Base-by-base conservation (phyloP, 78 protist species). In the Dictyostelium intermedium region DNA sequence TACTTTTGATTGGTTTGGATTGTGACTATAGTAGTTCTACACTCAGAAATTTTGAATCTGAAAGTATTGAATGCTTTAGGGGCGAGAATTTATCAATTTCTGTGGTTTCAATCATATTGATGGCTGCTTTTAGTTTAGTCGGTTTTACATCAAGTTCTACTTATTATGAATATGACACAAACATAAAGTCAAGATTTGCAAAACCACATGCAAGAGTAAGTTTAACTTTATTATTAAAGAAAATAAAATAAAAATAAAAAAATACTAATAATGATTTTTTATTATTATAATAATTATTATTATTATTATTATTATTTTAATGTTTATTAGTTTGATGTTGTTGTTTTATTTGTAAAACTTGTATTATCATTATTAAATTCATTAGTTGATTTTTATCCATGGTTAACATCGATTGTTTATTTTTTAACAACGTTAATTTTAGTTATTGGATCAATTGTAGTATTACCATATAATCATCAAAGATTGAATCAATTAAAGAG, bases 121-220 rank as follows among this genome's bases (percentile, higher is more conserved):
- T 89, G 7, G 37, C 82, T 13, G 13, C 50, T 18, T 89, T 89
- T 50, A 80, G 74, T 78, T 14, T 80, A 14, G 39, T 89, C 5
- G 78, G 85, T 32, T 78, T 80, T 45, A 56, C 30, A 0, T 50
- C 77, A 20, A 23, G 43, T 34, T 37, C 84, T 30, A 89, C 93
- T 9, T 89, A 89, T 23, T 89, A 89, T 89, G 93, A 89, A 80
- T 80, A 66, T 66, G 93, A 89, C n/a, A 80, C 82, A 10, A 66
- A 35, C n/a, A 20, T 39, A 18, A 78, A 47, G n/a, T 16, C 35
- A 20, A 78, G 93, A 69, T 89, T 74, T 69, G 85, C 93, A 4
- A 89, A 89, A 69, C 93, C 93, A 43, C 93, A 89, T 89, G 78
- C 93, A n/a, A 89, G 93, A 89, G 92, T 87, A 87, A 39, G 92